Conservation (phyloP, 352 stramenopile genomes). For the Peronospora belbahrii region DNA sequence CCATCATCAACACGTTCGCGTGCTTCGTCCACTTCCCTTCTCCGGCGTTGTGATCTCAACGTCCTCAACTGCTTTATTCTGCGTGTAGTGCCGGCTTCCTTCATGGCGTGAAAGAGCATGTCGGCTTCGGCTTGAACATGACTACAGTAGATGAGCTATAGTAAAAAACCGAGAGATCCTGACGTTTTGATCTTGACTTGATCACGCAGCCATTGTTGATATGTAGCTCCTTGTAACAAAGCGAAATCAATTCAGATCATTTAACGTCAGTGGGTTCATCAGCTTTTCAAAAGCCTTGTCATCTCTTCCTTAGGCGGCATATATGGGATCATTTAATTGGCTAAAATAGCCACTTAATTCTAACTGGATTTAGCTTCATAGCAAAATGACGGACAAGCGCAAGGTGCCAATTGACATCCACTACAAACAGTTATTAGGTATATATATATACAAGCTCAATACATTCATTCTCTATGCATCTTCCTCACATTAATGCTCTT, state of each 20-base stretch:
- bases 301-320: too few species aligned
- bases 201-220: slow-evolving; percentile 36
- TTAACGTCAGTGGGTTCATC: slow-evolving; percentile 33
- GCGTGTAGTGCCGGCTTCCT: slow-evolving; percentile 54
- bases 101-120: slow-evolving; percentile 57
- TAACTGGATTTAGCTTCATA: too few species aligned
- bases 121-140: slow-evolving; percentile 52
- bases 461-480: not conserved
- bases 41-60: slow-evolving; percentile 57
- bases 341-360: too few species aligned
- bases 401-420: slow-evolving; percentile 74
- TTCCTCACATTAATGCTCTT: not conserved
- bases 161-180: slow-evolving; percentile 48
- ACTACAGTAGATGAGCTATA: slow-evolving; percentile 46
- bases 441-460: not conserved
- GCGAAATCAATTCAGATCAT: slow-evolving; percentile 39
- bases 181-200: slow-evolving; percentile 58
- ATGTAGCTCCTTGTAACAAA: slow-evolving; percentile 55
- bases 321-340: too few species aligned
- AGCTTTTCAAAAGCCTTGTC: slow-evolving; percentile 50
- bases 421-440: slow-evolving; percentile 74
- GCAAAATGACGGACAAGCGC: slow-evolving; percentile 44
- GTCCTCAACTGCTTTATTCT: slow-evolving; percentile 53
- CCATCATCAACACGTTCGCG: slow-evolving; percentile 55
- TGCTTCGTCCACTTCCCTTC: slow-evolving; percentile 78